Conservation (phyloP, 73 alveolate genomes). For the Paraurostyla sp. region DNA sequence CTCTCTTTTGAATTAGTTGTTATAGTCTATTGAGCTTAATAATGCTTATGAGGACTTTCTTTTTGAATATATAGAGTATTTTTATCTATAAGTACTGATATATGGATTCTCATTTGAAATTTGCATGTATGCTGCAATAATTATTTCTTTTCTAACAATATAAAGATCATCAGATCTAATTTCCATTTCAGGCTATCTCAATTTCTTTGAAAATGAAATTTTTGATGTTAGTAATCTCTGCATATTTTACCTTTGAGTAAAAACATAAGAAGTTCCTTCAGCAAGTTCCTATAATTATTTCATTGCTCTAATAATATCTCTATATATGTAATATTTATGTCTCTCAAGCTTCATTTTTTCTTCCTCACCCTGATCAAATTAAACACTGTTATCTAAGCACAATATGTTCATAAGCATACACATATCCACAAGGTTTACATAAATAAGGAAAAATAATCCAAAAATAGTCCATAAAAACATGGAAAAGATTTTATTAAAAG, state of each 20-base stretch:
- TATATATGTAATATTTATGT: slow-evolving; percentile 11
- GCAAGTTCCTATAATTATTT: not conserved
- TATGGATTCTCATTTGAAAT: slow-evolving; percentile 14
- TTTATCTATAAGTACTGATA: not conserved
- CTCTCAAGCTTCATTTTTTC: slow-evolving; percentile 14
- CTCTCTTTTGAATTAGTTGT: not conserved
- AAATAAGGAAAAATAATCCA: slow-evolving; percentile 4
- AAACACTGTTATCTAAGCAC: slow-evolving; percentile 28
- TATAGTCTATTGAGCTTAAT: not conserved
- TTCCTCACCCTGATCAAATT: slow-evolving; percentile 37
- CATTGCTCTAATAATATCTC: slow-evolving; percentile 21
- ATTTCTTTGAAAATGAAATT: not conserved
- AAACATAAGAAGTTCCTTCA: not conserved
- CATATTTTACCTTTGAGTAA: not conserved
- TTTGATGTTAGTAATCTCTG: not conserved
- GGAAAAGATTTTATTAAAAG: not conserved
- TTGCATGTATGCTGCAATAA: slow-evolving; percentile 36
- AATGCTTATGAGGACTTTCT: not conserved
- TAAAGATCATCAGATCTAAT: slow-evolving; percentile 7
- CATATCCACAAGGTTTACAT: not conserved
- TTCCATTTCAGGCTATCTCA: not conserved
- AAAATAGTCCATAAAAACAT: slow-evolving; percentile 8
- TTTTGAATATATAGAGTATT: not conserved
- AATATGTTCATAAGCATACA: slow-evolving; percentile 24
- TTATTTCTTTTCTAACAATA: slow-evolving; percentile 1